Evolutionary conservation across 2,329 filamentous ascomycete species (phyloP), one percentile per base, ranked within the genome.

Genomic region (Coleophoma cylindrospora): DNA sequence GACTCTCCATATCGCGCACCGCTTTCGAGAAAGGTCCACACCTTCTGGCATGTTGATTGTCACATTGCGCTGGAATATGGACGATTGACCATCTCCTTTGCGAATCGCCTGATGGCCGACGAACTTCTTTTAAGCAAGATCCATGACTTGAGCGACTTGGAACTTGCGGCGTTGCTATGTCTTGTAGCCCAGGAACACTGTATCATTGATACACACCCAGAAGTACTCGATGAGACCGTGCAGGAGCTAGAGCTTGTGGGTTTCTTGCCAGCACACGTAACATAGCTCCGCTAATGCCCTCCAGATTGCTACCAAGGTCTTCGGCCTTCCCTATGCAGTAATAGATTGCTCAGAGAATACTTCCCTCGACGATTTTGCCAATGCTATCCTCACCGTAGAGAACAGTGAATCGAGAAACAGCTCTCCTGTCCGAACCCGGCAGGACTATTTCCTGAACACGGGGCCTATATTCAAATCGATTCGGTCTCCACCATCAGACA

Each of bases 121-220:
- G 74, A 79, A 62, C 68, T 70, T 50, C 74, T 91, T 54, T 72
- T 85, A 54, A 74, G 80, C 55, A 86, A 86, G 67, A 80, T 95
- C 60, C 87, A 91, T 63, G 79, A 82, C 58, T 76, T 97, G 55
- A 88, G 86, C 62, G 91, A 96, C 71, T 77, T 96, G 38, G 91
- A 96, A 70, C 81, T 97, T 52, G 94, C 92, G 21, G 73, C 87
- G 13, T 77, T 97, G 38, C 80, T 96, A 46, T 91, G 87, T 64
- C 79, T 97, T 47, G 77, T 91, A 54, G 83, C 85, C 52, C 80
- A 85, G 57, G 88, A 96, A 67, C 91, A 97, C 68, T 96, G 90
- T 70, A 83, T 97, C 60, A 83, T 97, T 63, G 86, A 90, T 68
- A 87, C 89, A 14, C 79, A 84, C 2, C 66, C 72, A 4, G 71